A percentile compares a stretch with the other conserved stretches of the same genome.
These are phyloP conservation scores for Silene uniflora DNA, from an alignment of 148 eudicot genomes.

Conservation along the genomic window DNA sequence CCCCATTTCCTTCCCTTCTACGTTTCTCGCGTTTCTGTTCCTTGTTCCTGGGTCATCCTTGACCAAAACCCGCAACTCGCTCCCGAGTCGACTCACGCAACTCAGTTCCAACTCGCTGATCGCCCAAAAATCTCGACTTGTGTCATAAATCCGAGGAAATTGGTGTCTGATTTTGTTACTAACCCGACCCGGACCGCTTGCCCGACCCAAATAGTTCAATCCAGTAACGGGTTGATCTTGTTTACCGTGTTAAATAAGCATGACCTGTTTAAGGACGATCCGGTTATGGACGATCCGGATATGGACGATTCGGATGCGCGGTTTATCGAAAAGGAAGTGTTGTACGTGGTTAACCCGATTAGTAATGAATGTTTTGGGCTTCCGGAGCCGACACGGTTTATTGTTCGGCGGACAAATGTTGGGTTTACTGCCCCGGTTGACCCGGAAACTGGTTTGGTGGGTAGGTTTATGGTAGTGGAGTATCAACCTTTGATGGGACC, in stretches of 20 bases:
- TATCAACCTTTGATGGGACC: neutral
- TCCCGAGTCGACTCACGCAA: neutral
- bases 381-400: neutral
- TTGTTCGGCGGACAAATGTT: neutral
- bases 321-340: too few species aligned
- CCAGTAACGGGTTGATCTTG: conserved; percentile 12
- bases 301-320: too few species aligned
- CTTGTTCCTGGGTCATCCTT: neutral
- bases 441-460: neutral
- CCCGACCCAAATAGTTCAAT: neutral
- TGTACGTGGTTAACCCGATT: conserved; percentile 14
- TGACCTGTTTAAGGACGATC: neutral
- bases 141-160: neutral
- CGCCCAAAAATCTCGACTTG: neutral
- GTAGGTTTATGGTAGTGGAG: conserved; percentile 3
- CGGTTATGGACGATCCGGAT: too few species aligned
- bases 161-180: neutral
- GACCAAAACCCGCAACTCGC: neutral
- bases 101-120: neutral
- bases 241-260: neutral
- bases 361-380: neutral
- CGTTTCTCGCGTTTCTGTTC: neutral
- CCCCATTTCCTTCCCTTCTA: neutral
- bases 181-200: neutral
- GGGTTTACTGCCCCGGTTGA: neutral